These are phyloP conservation scores for Lunularia cruciata DNA, from an alignment of 225 moss, liverwort and hornwort genomes.

Conservation along the genomic window DNA sequence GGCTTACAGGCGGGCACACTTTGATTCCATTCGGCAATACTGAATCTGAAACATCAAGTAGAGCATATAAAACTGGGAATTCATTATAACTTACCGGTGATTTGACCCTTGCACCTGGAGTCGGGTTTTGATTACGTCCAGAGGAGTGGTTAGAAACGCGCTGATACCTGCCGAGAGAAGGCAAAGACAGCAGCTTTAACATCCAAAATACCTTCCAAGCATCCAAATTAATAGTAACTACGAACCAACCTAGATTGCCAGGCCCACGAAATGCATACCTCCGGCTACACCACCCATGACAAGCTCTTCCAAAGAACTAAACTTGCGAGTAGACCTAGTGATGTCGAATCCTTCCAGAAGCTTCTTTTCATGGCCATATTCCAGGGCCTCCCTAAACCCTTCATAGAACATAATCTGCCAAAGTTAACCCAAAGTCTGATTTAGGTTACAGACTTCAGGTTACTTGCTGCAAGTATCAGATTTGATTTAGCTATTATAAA, in stretches of 20 bases:
- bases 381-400: slow-evolving; percentile 9
- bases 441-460: neutral
- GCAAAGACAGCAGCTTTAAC: neutral
- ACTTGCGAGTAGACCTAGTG: slow-evolving; percentile 3
- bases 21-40: too few species aligned
- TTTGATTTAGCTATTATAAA: too few species aligned
- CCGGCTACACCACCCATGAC: neutral
- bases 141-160: neutral
- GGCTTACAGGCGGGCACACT: too few species aligned
- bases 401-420: slow-evolving; percentile 11
- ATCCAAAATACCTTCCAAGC: too few species aligned
- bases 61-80: too few species aligned
- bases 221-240: too few species aligned
- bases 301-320: neutral
- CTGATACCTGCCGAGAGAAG: neutral
- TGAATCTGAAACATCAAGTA: too few species aligned
- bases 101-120: slow-evolving; percentile 6
- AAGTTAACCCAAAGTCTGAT: neutral
- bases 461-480: too few species aligned
- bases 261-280: neutral
- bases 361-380: slow-evolving; percentile 6
- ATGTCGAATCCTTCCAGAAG: neutral
- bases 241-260: too few species aligned
- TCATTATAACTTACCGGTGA: neutral
- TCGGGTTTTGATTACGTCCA: slow-evolving; percentile 8